These are phyloP conservation scores for Parietaria judaica DNA, from an alignment of 306 rosid genomes.

Conservation along the genomic window DNA sequence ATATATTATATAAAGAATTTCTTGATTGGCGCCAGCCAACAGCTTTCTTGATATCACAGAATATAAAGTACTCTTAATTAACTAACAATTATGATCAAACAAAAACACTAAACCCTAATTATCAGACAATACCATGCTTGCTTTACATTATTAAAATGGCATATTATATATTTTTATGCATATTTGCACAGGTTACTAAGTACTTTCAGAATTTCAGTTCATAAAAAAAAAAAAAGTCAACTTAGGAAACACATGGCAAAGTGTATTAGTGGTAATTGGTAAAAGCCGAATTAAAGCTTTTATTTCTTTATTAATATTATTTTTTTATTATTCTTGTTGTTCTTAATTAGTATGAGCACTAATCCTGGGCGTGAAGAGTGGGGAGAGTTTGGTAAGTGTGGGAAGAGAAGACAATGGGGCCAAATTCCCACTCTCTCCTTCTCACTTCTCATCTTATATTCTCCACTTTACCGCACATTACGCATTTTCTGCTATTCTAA, in stretches of 20 bases:
- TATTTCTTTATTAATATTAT: neutral
- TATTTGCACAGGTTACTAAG: neutral
- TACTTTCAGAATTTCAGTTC: conserved; percentile 2
- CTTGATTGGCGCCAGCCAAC: conserved; percentile 26
- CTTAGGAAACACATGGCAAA: conserved; percentile 19
- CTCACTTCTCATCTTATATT: neutral
- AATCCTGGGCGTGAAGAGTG: conserved; percentile 38
- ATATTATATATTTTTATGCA: conserved; percentile 4
- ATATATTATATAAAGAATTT: neutral
- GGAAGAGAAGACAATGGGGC: conserved; percentile 22
- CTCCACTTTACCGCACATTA: conserved; percentile 11
- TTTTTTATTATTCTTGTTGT: no score
- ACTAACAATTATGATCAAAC: neutral
- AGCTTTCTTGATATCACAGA: neutral
- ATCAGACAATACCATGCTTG: conserved; percentile 3
- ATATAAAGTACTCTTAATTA: neutral
- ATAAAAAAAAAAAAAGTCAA: conserved; percentile 8
- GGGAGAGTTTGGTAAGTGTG: conserved; percentile 17
- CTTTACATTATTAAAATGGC: conserved; percentile 11
- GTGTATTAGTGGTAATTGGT: neutral
- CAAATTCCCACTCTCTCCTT: conserved; percentile 19
- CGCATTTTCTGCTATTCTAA: conserved; percentile 2
- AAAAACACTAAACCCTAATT: neutral
- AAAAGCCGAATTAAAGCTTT: neutral
- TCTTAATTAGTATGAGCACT: neutral